These are phyloP conservation scores for Tetramitus jugosus DNA, from an alignment of 208 protist genomes.

Conservation along the genomic window DNA sequence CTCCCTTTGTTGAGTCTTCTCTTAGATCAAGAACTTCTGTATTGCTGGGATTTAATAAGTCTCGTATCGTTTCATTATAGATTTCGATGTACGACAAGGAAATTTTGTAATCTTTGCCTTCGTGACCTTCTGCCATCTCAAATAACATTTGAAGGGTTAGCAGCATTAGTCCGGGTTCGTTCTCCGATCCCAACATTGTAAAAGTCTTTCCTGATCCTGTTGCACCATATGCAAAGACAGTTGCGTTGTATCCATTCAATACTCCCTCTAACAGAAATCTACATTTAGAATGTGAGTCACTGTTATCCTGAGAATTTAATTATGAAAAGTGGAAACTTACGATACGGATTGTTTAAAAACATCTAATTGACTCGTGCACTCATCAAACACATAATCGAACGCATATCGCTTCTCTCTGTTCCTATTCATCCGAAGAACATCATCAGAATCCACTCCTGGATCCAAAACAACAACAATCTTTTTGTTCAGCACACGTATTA, in stretches of 20 bases:
- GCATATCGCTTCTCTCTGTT: not conserved
- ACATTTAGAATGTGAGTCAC: no score
- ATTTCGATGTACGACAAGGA: constrained; percentile 37
- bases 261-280: not conserved
- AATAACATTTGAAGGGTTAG: not conserved
- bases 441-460: not conserved
- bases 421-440: not conserved
- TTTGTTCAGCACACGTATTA: not conserved
- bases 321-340: no score
- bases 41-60: constrained; percentile 36
- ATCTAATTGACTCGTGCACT: not conserved
- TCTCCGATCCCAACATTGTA: not conserved
- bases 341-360: not conserved
- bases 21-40: constrained; percentile 20
- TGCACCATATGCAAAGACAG: not conserved
- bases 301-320: no score
- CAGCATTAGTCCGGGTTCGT: not conserved
- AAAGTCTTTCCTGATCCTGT: not conserved
- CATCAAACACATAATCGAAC: constrained; percentile 17
- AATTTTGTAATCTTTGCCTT: not conserved
- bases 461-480: not conserved
- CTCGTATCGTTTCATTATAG: constrained; percentile 39
- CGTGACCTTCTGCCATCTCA: not conserved
- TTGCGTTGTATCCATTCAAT: constrained; percentile 1
- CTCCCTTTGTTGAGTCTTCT: constrained; percentile 19